These are phyloP conservation scores for Chlorophyllum brunneum DNA, from an alignment of 768 basidiomycete species.

Conservation along the genomic window DNA sequence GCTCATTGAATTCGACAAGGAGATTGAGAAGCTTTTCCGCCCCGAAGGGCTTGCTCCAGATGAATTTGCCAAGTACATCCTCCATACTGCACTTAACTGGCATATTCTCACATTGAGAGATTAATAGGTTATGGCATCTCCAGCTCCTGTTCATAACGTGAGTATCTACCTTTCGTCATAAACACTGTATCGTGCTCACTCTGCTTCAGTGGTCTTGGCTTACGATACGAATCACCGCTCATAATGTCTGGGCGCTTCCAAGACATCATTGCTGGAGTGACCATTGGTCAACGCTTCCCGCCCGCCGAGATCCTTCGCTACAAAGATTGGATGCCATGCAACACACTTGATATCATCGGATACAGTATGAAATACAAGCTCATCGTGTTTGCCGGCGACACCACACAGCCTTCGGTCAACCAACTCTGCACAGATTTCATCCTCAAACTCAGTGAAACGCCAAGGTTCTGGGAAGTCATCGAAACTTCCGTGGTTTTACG, in stretches of 20 bases:
- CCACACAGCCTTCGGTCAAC: neutral
- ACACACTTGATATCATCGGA: neutral
- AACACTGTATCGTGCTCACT: neutral
- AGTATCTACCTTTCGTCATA: no score
- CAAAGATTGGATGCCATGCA: neutral
- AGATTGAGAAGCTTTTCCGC: constrained; percentile 8
- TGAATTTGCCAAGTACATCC: neutral
- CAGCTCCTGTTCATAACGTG: neutral
- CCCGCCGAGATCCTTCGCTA: neutral
- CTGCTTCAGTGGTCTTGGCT: neutral
- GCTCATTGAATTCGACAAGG: constrained; percentile 23
- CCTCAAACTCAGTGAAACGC: neutral
- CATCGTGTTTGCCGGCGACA: neutral
- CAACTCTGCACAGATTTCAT: neutral
- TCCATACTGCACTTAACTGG: neutral
- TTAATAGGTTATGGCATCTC: no score
- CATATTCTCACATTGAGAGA: neutral
- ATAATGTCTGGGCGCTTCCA: neutral
- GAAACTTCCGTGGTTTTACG: neutral
- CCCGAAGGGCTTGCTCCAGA: neutral
- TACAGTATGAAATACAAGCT: neutral
- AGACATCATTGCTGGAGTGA: neutral
- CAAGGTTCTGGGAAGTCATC: neutral
- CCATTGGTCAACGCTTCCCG: neutral
- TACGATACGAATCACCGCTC: neutral